phyloP scores from a whole-genome alignment of 1,284 basidiomycete genomes.

The Cystobasidiaceae sp. region DNA sequence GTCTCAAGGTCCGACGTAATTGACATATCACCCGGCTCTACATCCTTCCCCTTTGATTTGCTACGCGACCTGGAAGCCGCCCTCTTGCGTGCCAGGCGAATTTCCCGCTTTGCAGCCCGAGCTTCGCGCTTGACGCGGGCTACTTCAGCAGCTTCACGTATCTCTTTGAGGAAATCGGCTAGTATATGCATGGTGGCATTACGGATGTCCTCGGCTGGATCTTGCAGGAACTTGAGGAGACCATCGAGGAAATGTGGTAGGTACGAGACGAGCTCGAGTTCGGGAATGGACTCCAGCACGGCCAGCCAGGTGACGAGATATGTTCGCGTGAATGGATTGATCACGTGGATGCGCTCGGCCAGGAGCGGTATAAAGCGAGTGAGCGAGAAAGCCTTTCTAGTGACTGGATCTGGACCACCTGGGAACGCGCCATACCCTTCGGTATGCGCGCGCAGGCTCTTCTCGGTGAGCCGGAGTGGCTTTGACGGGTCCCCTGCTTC shows the following conservation, averaged over 20 bases:
- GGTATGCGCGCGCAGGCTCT: neutral
- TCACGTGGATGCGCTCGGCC: conserved; percentile 85
- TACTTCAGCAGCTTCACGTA: conserved; percentile 67
- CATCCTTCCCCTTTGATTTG: conserved; percentile 12
- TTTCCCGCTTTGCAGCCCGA: conserved; percentile 20
- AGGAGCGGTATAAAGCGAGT: conserved; percentile 91
- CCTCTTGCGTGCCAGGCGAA: conserved; percentile 26
- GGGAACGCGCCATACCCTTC: neutral
- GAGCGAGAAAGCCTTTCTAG: conserved; percentile 69
- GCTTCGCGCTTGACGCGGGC: conserved; percentile 49
- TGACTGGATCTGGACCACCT: neutral
- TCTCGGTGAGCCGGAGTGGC: neutral
- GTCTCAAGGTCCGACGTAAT: neutral
- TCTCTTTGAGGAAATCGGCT: conserved; percentile 88
- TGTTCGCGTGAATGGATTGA: conserved; percentile 92
- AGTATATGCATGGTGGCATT: conserved; percentile 86
- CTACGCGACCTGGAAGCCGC: conserved; percentile 34
- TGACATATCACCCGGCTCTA: conserved; percentile 18
- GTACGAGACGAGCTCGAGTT: conserved; percentile 88
- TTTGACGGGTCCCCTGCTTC: neutral
- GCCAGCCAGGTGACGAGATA: conserved; percentile 96
- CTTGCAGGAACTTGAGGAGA: conserved; percentile 87
- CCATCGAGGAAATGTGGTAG: conserved; percentile 93
- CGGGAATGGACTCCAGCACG: conserved; percentile 92
- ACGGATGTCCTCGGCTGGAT: conserved; percentile 89